These are phyloP conservation scores for Triticum dicoccoides DNA, from an alignment of 176 grass and related monocot species.

Conservation along the genomic window DNA sequence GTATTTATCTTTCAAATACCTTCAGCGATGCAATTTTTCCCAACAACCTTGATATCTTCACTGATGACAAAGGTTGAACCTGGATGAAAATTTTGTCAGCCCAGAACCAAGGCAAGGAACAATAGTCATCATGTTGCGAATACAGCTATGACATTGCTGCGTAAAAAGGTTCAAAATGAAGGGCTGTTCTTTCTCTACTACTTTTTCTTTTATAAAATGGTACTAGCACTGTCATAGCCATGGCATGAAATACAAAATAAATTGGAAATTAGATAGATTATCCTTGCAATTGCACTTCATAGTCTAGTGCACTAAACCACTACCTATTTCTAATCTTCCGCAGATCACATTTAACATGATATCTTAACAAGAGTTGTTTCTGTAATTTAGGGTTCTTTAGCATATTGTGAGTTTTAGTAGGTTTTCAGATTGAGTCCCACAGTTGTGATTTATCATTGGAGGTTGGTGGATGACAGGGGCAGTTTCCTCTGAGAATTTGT, in stretches of 20 bases:
- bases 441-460: slow-evolving; percentile 4
- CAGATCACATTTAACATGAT: background rate
- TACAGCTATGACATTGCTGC: background rate
- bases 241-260: slow-evolving; percentile 4
- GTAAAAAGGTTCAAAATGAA: background rate
- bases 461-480: background rate
- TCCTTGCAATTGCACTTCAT: background rate
- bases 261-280: background rate
- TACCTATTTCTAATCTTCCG: background rate
- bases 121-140: background rate
- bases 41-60: slow-evolving; percentile 86
- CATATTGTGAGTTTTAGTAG: background rate
- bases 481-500: background rate
- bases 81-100: slow-evolving; percentile 29
- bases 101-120: slow-evolving; percentile 16
- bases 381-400: background rate
- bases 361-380: background rate
- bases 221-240: background rate
- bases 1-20: slow-evolving; percentile 50
- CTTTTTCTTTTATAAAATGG: slow-evolving; percentile 22
- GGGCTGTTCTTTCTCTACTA: background rate
- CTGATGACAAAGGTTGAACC: slow-evolving; percentile 67
- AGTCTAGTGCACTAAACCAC: background rate
- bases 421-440: background rate
- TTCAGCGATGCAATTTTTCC: slow-evolving; percentile 74